phyloP scores from a whole-genome alignment of 257 asterid genomes.

The Cynanchum wilfordii region DNA sequence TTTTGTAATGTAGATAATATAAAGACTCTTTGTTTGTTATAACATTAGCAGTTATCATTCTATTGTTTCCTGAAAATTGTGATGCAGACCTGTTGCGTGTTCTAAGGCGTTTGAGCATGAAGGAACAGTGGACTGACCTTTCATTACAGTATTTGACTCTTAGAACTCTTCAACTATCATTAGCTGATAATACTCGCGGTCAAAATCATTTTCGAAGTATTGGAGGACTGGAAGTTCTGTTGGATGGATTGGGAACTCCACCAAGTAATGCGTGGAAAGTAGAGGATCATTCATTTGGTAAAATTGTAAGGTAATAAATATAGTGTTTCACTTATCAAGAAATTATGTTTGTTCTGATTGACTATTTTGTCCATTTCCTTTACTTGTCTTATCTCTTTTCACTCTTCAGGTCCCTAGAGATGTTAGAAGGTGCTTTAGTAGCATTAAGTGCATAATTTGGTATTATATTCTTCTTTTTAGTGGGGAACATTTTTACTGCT shows the following conservation, averaged over 20 bases:
- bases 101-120: slow-evolving; percentile 84
- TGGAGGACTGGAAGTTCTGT: slow-evolving; percentile 94
- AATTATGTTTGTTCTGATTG: background rate
- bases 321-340: background rate
- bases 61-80: slow-evolving; percentile 12
- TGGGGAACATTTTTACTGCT: background rate
- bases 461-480: background rate
- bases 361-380: background rate
- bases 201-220: slow-evolving; percentile 98
- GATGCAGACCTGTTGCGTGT: slow-evolving; percentile 79
- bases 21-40: background rate
- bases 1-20: background rate
- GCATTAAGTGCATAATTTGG: background rate
- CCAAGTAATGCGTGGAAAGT: slow-evolving; percentile 49
- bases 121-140: slow-evolving; percentile 77
- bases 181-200: slow-evolving; percentile 87
- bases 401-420: slow-evolving; percentile 2
- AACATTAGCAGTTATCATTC: slow-evolving; percentile 18
- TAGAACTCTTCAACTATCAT: slow-evolving; percentile 78
- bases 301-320: slow-evolving; percentile 40
- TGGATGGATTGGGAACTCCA: slow-evolving; percentile 90
- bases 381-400: background rate
- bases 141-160: slow-evolving; percentile 73
- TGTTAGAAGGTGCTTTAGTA: background rate
- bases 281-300: slow-evolving; percentile 38